Base-by-base conservation (phyloP, 352 stramenopile genomes). In the Phytophthora foliorum region DNA sequence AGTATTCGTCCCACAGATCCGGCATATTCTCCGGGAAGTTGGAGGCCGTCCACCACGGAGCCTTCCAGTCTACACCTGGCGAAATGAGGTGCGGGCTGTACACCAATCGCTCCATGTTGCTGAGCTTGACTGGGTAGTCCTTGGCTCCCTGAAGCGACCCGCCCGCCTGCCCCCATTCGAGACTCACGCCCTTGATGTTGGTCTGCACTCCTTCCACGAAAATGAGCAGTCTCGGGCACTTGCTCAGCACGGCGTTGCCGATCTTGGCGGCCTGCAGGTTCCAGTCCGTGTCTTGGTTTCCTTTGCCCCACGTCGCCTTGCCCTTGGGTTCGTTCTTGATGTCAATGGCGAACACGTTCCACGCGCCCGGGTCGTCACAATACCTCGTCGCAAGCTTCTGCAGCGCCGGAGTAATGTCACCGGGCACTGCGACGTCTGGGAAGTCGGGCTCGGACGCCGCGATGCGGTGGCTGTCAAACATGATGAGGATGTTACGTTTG, bases 291-390 rank as follows among this genome's bases (percentile, higher is more conserved):
- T 72, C 59, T 51, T 68, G 57, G 42, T 89, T 72, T 44, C 80
- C 83, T 61, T 74, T 78, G 6, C 82, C 86, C 86, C 86, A 94
- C 34, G 83, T 84, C 1, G 86, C 80, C 29, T 75, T 87, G 4
- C 84, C 84, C 49, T 90, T 89, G 2, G 86, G 86, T 46, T 94
- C 84, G 71, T 92, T 94, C 67, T 94, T 94, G 63, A 94, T 78
- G 52, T 94, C 84, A 31, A 92, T 75, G 36, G 80, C 86, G 32
- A 94, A 69, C 3, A 94, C 84, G 49, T 94, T 94, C 86, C 86
- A 94, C 5, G 80, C 74, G 13, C 73, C 60, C 0, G 80, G 73
- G 55, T 92, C 83, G 27, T 83, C 53, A 52, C 84, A 92, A 69
- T 92, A 92, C 50, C 84, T 71, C 42, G 72, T 80, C 11, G 84